Conservation (phyloP, 106 monocot genomes). For the Amphibolis antarctica region DNA sequence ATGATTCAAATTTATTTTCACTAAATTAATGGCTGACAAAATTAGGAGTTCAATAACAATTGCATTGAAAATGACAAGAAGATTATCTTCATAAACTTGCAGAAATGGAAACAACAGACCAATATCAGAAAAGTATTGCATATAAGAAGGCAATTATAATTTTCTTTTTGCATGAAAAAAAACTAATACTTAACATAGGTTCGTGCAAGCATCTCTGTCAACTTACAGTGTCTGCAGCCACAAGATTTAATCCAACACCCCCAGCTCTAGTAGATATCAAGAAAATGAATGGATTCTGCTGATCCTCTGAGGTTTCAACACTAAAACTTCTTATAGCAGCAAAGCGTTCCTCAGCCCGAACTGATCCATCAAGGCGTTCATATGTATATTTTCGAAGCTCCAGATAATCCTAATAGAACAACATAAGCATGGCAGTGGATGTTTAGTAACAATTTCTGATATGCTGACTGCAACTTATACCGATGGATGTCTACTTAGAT, state of each 20-base stretch:
- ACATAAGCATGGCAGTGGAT: neutral
- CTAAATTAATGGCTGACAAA: too few relatives aligned
- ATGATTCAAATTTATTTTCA: too few relatives aligned
- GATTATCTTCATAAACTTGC: too few relatives aligned
- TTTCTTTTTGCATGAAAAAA: too few relatives aligned
- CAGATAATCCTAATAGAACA: slow-evolving; percentile 60
- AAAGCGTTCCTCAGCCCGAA: slow-evolving; percentile 98
- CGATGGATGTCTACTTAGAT: neutral
- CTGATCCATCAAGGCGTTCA: slow-evolving; percentile 95
- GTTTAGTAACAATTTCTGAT: neutral
- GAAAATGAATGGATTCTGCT: slow-evolving; percentile 72
- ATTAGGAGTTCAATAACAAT: too few relatives aligned
- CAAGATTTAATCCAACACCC: slow-evolving; percentile 98
- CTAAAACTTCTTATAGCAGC: slow-evolving; percentile 91
- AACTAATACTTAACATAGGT: too few relatives aligned
- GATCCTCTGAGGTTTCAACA: slow-evolving; percentile 14
- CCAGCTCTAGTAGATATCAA: slow-evolving; percentile 97
- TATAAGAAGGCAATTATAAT: neutral
- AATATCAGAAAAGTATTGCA: neutral
- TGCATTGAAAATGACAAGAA: too few relatives aligned
- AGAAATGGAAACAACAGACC: too few relatives aligned
- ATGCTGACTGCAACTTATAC: neutral
- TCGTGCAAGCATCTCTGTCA: neutral
- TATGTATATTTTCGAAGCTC: slow-evolving; percentile 87
- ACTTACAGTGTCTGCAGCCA: slow-evolving; percentile 94